Base-by-base conservation (phyloP, 768 basidiomycete genomes). In the Boletus subcaerulescens region DNA sequence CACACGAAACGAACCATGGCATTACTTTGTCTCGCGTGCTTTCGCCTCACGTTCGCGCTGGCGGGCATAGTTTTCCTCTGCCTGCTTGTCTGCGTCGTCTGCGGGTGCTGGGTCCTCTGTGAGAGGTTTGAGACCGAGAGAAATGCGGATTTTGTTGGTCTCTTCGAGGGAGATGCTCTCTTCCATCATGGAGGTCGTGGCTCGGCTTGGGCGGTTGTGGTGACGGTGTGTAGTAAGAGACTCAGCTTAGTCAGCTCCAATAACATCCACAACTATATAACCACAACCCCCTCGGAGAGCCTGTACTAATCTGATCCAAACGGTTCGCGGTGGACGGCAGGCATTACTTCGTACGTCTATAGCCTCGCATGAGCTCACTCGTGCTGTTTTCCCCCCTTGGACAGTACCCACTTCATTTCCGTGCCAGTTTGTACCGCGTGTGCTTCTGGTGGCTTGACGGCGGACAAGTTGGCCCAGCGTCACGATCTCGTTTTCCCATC, bases 61-160 rank as follows among this genome's bases (percentile, higher is more conserved):
- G 65, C 83, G 84, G 5, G 83, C 75, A 77, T 88, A 98, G 73
- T 98, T 98, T 47, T 83, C 77, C 71, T 93, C 92, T 13, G 97
- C 97, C 61, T 86, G 73, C 65, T 88, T 84, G 53, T 97, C 94
- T 60, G 82, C 85, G 66, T 85, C 83, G 66, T 85, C 77, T n/a
- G 78, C 80, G 9, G 88, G 82, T 15, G 76, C 81, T 40, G 80
- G 77, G 62, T 93, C 90, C 62, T 93, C 94, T 17, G 87, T 89
- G 53, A 98, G 81, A 40, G 97, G 95, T 69, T 94, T 92, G 55
- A 99, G 85, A 60, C 97, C 97, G 38, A 97, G 81, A 5, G 87
- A 89, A 55, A 96, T 84, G 75, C 97, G 92, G 71, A 97, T 91
- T 74, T 90, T 94, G 80, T 95, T 95, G 36, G 93, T 95, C 78